phyloP scores from a whole-genome alignment of 371 early-diverging fungal genomes.

The Mucor plumbeus region DNA sequence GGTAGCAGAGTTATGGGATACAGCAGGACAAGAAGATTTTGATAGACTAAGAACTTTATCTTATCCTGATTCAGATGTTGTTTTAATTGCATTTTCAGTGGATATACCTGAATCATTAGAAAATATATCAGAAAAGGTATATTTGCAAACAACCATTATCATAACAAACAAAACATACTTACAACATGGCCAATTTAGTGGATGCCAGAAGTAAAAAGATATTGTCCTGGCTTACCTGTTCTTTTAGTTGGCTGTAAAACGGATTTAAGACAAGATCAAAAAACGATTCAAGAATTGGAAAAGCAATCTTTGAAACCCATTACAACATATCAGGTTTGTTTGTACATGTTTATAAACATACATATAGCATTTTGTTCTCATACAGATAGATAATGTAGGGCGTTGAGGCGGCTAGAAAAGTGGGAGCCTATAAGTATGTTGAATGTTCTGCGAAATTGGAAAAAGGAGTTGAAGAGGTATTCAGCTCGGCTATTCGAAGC shows the following conservation, averaged over 20 bases:
- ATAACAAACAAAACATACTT: neutral
- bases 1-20: slow-evolving; percentile 85
- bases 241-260: slow-evolving; percentile 56
- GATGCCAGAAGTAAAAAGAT: slow-evolving; percentile 54
- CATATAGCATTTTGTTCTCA: neutral
- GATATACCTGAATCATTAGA: slow-evolving; percentile 53
- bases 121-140: slow-evolving; percentile 38
- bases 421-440: slow-evolving; percentile 35
- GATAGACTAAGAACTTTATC: slow-evolving; percentile 53
- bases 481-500: slow-evolving; percentile 29
- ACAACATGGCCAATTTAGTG: slow-evolving; percentile 36
- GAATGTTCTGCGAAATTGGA: slow-evolving; percentile 40
- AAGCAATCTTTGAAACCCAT: slow-evolving; percentile 30
- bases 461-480: slow-evolving; percentile 38
- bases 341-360: neutral
- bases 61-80: slow-evolving; percentile 54
- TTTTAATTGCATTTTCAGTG: slow-evolving; percentile 53
- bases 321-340: slow-evolving; percentile 39
- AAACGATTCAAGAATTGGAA: slow-evolving; percentile 30
- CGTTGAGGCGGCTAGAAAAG: slow-evolving; percentile 25
- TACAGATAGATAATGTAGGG: slow-evolving; percentile 20
- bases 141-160: neutral
- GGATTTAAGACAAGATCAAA: slow-evolving; percentile 53
- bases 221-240: slow-evolving; percentile 50
- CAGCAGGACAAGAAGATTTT: slow-evolving; percentile 75